These are phyloP conservation scores for Blastobotrys serpentis DNA, from an alignment of 1,139 yeast genomes.

Conservation along the genomic window DNA sequence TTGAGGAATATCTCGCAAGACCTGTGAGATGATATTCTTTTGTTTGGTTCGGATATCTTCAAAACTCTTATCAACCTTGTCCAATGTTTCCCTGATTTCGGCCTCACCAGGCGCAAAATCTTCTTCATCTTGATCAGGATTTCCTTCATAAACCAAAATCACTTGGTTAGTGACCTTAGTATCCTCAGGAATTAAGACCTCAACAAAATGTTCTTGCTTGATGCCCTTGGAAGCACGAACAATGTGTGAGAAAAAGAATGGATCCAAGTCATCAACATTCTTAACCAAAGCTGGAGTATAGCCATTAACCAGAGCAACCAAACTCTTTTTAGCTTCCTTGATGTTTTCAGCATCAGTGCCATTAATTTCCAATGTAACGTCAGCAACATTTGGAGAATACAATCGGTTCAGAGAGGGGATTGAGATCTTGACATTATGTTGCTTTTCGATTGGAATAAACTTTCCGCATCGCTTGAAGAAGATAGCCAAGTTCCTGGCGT, in stretches of 20 bases:
- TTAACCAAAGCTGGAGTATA: slow-evolving; percentile 66
- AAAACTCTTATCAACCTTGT: slow-evolving; percentile 51
- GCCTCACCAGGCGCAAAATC: slow-evolving; percentile 49
- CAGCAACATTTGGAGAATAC: slow-evolving; percentile 34
- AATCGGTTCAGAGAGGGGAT: slow-evolving; percentile 52
- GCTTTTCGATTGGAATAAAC: slow-evolving; percentile 41
- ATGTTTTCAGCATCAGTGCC: slow-evolving; percentile 47
- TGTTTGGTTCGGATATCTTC: slow-evolving; percentile 61
- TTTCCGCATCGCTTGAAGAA: slow-evolving; percentile 52
- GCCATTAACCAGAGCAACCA: slow-evolving; percentile 71
- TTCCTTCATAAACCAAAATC: slow-evolving; percentile 43
- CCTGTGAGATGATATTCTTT: slow-evolving; percentile 51
- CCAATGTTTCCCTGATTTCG: slow-evolving; percentile 37
- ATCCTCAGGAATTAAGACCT: slow-evolving; percentile 54
- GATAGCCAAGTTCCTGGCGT: slow-evolving; percentile 71
- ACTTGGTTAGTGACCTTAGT: slow-evolving; percentile 40
- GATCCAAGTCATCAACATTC: slow-evolving; percentile 64
- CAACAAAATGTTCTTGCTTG: slow-evolving; percentile 51
- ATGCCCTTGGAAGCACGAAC: slow-evolving; percentile 44
- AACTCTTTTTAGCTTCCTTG: slow-evolving; percentile 58
- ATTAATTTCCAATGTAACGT: slow-evolving; percentile 44
- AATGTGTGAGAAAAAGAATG: slow-evolving; percentile 58
- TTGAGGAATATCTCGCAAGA: slow-evolving; percentile 48
- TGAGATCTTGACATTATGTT: slow-evolving; percentile 53
- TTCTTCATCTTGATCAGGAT: slow-evolving; percentile 41